phyloP scores from a whole-genome alignment of 352 stramenopile genomes.

The Peronospora farinosa region DNA sequence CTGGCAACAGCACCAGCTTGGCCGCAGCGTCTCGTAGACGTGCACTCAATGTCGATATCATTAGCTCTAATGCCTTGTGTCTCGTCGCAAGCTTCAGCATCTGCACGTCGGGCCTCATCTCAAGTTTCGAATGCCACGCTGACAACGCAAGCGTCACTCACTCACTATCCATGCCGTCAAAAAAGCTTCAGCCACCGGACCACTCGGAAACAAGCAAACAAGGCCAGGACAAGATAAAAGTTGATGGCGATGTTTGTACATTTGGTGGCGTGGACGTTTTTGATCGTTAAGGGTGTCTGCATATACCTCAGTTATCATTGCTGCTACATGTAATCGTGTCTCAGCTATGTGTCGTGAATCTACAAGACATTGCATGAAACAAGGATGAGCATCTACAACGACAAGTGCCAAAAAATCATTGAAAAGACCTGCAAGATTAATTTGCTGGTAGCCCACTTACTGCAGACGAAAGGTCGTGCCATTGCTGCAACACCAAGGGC shows the following conservation, averaged over 20 bases:
- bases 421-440: not conserved
- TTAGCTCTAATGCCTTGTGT: conserved; percentile 6
- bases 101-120: not conserved
- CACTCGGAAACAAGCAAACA: conserved; percentile 1
- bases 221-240: not conserved
- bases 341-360: conserved; percentile 21
- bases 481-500: conserved; percentile 45
- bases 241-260: not conserved
- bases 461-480: conserved; percentile 47
- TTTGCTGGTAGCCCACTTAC: conserved; percentile 29
- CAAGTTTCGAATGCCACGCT: conserved; percentile 11
- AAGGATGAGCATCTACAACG: no score
- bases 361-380: conserved; percentile 3
- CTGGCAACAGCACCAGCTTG: conserved; percentile 53
- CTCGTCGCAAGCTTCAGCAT: conserved; percentile 16
- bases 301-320: no score
- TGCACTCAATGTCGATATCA: conserved; percentile 8
- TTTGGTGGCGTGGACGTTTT: no score
- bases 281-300: no score
- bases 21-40: conserved; percentile 33
- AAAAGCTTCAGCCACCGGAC: conserved; percentile 2
- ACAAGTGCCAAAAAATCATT: not conserved
- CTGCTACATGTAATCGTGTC: no score
- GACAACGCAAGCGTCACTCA: conserved; percentile 16
- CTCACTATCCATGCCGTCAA: not conserved